Percentiles rank a stretch among this genome's conserved stretches.
phyloP scores from a whole-genome alignment of 1,284 basidiomycete genomes.

The Puccinia novopanici region DNA sequence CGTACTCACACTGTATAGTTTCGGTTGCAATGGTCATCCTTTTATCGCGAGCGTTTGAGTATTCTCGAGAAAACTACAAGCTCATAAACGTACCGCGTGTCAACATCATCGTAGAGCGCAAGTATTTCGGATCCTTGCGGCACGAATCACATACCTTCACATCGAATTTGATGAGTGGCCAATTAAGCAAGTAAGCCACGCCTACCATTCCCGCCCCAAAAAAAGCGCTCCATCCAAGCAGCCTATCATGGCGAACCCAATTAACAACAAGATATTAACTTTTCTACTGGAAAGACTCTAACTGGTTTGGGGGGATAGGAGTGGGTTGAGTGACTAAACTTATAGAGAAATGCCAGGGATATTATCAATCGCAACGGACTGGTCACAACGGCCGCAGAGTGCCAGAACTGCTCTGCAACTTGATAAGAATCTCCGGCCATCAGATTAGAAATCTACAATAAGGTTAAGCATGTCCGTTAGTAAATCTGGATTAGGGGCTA shows the following conservation, averaged over 20 bases:
- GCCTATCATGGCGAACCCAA: neutral
- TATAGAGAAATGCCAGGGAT: constrained; percentile 43
- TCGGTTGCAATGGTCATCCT: constrained; percentile 47
- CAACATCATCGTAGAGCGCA: neutral
- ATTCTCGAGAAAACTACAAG: constrained; percentile 31
- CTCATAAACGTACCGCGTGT: neutral
- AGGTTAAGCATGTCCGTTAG: constrained; percentile 58
- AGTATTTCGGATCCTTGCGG: neutral
- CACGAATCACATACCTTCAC: constrained; percentile 19
- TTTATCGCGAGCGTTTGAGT: constrained; percentile 45
- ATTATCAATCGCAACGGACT: constrained; percentile 40
- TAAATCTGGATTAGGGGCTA: neutral
- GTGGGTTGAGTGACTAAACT: neutral
- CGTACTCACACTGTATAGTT: constrained; percentile 47
- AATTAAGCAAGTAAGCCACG: constrained; percentile 47
- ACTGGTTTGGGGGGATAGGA: neutral
- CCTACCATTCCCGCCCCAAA: constrained; percentile 38
- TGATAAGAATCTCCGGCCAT: constrained; percentile 70
- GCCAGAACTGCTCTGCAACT: constrained; percentile 72
- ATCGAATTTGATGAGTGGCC: constrained; percentile 51
- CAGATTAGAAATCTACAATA: constrained; percentile 39
- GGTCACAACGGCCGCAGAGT: constrained; percentile 63
- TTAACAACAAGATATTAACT: constrained; percentile 6
- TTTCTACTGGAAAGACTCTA: neutral
- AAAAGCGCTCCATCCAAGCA: constrained; percentile 46